A percentile compares a stretch with the other conserved stretches of the same genome.
phyloP scores from a whole-genome alignment of 371 early-diverging fungal genomes.

The Rhizopus sp. region DNA sequence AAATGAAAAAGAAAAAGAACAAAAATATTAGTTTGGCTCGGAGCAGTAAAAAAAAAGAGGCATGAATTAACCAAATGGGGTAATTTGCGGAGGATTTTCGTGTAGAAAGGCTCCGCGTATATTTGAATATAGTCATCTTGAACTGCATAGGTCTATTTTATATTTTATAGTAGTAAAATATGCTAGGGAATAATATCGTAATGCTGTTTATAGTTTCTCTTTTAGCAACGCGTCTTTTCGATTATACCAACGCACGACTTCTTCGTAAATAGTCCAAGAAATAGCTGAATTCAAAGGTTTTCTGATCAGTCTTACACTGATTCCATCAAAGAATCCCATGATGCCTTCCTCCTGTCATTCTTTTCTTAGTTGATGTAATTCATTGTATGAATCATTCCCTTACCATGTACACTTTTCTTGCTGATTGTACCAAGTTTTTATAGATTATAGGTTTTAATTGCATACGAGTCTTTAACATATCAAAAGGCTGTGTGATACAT shows the following conservation, averaged over 20 bases:
- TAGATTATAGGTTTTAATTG: conserved; percentile 84
- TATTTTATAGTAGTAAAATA: no score
- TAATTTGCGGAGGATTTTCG: no score
- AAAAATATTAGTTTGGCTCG: not conserved
- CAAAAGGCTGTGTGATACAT: conserved; percentile 90
- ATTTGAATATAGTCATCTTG: no score
- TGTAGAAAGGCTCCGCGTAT: no score
- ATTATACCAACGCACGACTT: conserved; percentile 56
- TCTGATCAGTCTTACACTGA: conserved; percentile 80
- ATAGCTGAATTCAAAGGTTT: conserved; percentile 91
- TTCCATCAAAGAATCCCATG: conserved; percentile 84
- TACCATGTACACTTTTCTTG: conserved; percentile 67
- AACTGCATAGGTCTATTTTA: no score
- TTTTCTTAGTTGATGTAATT: not conserved
- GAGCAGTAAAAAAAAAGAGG: not conserved
- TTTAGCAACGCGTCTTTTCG: conserved; percentile 20
- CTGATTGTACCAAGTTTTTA: conserved; percentile 60
- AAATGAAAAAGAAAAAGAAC: conserved; percentile 7
- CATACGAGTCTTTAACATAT: conserved; percentile 91
- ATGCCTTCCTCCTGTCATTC: conserved; percentile 53
- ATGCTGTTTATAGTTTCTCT: conserved; percentile 16
- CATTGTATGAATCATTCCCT: conserved; percentile 3
- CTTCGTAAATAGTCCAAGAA: conserved; percentile 94
- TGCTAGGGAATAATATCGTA: not conserved
- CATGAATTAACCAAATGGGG: not conserved